A percentile compares a stretch with the other conserved stretches of the same genome.
These are phyloP conservation scores for Xylaria telfairii DNA, from an alignment of 495 filamentous ascomycete species.

Conservation along the genomic window DNA sequence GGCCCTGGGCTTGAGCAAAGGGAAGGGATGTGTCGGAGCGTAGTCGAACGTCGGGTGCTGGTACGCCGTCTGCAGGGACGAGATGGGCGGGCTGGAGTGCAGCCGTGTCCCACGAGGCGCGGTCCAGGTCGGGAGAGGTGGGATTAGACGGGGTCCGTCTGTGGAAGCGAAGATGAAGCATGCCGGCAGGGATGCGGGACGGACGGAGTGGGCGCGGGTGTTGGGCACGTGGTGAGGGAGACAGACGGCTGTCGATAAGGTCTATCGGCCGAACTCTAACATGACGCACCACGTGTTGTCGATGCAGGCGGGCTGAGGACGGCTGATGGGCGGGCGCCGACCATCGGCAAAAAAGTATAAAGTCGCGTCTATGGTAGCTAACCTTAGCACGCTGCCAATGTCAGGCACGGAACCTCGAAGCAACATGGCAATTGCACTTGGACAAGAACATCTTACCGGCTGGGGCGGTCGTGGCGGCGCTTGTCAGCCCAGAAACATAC, in stretches of 20 bases:
- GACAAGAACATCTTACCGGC: not conserved
- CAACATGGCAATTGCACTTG: not conserved
- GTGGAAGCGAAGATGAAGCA: constrained; percentile 63
- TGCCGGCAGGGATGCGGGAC: constrained; percentile 32
- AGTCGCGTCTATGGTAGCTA: not conserved
- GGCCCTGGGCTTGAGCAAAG: constrained; percentile 34
- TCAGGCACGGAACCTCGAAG: not conserved
- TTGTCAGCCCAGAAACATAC: constrained; percentile 9
- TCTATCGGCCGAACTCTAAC: constrained; percentile 16
- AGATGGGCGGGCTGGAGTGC: constrained; percentile 46
- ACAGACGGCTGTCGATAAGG: not conserved
- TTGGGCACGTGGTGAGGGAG: not conserved
- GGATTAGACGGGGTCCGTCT: constrained; percentile 60
- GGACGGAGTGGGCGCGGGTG: not conserved
- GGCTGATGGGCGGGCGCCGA: constrained; percentile 7
- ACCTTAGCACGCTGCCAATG: not conserved
- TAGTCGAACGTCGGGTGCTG: constrained; percentile 47
- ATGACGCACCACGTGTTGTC: not conserved
- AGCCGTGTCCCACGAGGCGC: constrained; percentile 43
- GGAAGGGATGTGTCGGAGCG: constrained; percentile 44
- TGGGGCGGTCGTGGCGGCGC: constrained; percentile 13
- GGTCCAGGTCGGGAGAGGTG: constrained; percentile 55
- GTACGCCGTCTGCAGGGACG: constrained; percentile 45
- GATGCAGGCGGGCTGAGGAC: not conserved
- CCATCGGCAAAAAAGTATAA: not conserved